These are phyloP conservation scores for Ambrosia trifida DNA, from an alignment of 129 eudicot genomes.

Conservation along the genomic window DNA sequence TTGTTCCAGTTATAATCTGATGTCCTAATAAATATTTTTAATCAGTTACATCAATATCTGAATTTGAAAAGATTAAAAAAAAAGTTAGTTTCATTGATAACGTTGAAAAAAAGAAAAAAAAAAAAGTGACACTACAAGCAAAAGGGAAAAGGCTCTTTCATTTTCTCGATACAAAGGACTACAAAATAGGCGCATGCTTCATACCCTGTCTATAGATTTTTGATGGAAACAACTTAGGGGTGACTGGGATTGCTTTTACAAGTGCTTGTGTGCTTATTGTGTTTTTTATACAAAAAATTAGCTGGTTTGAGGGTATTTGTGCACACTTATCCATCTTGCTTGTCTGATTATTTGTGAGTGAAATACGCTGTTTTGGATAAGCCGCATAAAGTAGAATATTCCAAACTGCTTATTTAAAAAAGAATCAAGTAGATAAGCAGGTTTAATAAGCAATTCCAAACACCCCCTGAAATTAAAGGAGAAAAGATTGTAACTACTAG, in stretches of 20 bases:
- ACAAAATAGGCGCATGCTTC: too few relatives aligned
- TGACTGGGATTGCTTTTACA: not conserved
- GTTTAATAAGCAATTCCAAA: not conserved
- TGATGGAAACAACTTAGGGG: not conserved
- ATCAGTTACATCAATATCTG: too few relatives aligned
- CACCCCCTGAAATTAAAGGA: not conserved
- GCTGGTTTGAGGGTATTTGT: not conserved
- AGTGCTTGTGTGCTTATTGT: not conserved
- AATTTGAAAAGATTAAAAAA: too few relatives aligned
- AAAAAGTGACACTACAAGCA: too few relatives aligned
- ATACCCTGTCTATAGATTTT: too few relatives aligned
- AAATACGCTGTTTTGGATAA: not conserved
- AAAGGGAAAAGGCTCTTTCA: too few relatives aligned
- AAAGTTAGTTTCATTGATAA: too few relatives aligned
- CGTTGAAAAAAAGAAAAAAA: too few relatives aligned
- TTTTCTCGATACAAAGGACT: too few relatives aligned
- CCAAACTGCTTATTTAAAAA: not conserved
- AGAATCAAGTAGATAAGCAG: not conserved
- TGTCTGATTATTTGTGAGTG: not conserved
- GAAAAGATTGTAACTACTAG: slow-evolving; percentile 6
- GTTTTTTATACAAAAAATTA: not conserved
- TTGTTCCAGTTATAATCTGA: not conserved
- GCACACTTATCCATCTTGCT: not conserved
- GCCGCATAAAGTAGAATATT: not conserved
- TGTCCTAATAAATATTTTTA: not conserved